Conservation (phyloP, 768 basidiomycete species). For the Hericium coralloides region DNA sequence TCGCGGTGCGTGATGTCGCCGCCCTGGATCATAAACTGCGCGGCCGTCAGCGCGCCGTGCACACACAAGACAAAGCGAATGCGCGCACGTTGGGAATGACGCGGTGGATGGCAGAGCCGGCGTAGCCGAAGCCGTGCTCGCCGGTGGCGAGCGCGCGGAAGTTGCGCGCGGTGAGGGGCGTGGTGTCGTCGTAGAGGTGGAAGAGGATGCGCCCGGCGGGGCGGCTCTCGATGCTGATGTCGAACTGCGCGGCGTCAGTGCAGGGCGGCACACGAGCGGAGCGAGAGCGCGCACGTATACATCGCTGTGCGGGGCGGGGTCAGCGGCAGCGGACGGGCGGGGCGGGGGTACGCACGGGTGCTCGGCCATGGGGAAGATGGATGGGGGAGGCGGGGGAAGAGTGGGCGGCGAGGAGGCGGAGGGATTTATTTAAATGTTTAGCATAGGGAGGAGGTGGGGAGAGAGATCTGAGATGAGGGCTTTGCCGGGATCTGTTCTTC, state of each 20-base stretch:
- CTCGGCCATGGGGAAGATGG: no score
- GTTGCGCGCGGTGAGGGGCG: conserved; percentile 39
- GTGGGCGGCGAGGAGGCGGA: no score
- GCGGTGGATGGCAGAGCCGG: conserved; percentile 42
- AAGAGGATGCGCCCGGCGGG: conserved; percentile 36
- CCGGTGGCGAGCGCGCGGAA: conserved; percentile 52
- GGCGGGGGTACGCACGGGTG: no score
- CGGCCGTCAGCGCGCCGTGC: background rate
- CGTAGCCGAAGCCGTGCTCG: conserved; percentile 37
- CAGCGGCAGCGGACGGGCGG: no score
- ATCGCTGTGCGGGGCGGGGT: background rate
- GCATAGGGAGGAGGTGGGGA: no score
- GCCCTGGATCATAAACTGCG: conserved; percentile 75
- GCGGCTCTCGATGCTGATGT: conserved; percentile 22
- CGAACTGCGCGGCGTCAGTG: conserved; percentile 18
- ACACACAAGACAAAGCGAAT: background rate
- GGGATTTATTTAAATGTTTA: no score
- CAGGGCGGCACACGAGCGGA: background rate
- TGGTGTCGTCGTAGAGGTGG: conserved; percentile 46
- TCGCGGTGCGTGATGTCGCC: conserved; percentile 75
- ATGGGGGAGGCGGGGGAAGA: no score
- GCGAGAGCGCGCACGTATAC: conserved; percentile 5
- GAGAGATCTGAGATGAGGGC: no score
- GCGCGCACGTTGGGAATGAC: conserved; percentile 52
- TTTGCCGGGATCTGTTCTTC: no score